A percentile compares a stretch with the other conserved stretches of the same genome.
These are phyloP conservation scores for Ophiocordyceps polyrhachis-furcata DNA, from an alignment of 2,329 filamentous ascomycete genomes.

Conservation along the genomic window DNA sequence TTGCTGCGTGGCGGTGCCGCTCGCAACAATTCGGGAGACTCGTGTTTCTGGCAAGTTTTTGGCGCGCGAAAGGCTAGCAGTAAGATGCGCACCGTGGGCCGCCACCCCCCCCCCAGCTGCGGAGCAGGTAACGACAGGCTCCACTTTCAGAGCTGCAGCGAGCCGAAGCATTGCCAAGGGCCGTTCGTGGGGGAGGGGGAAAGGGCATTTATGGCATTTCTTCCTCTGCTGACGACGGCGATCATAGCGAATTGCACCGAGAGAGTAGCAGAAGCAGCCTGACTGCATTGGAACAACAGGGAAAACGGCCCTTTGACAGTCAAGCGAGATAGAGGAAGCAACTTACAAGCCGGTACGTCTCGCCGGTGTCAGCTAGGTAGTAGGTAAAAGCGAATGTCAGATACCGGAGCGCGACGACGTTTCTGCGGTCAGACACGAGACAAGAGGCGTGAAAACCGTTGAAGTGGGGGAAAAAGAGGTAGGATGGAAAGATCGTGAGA, in stretches of 20 bases:
- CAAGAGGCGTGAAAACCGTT: constrained; percentile 3
- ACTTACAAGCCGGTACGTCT: constrained; percentile 43
- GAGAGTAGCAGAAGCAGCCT: background rate
- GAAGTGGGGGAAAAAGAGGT: constrained; percentile 1
- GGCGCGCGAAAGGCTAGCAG: background rate
- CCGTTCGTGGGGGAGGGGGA: background rate
- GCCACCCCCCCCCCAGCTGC: background rate
- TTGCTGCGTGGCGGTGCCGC: background rate
- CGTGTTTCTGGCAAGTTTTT: background rate
- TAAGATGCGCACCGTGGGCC: background rate
- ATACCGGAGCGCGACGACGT: constrained; percentile 11
- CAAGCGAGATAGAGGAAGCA: background rate
- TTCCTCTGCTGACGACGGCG: background rate
- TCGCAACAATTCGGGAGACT: background rate
- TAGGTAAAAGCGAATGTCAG: constrained; percentile 19
- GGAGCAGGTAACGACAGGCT: background rate
- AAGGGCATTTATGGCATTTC: background rate
- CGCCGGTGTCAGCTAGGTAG: constrained; percentile 35
- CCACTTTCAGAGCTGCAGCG: constrained; percentile 1
- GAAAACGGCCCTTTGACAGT: background rate
- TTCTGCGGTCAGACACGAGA: constrained; percentile 7
- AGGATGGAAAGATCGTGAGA: constrained; percentile 7
- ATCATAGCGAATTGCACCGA: background rate
- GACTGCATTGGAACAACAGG: background rate
- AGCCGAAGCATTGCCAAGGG: constrained; percentile 1